Evolutionary conservation across 805 yeast genomes (phyloP).

Genomic region (Metschnikowia kofuensis): DNA sequence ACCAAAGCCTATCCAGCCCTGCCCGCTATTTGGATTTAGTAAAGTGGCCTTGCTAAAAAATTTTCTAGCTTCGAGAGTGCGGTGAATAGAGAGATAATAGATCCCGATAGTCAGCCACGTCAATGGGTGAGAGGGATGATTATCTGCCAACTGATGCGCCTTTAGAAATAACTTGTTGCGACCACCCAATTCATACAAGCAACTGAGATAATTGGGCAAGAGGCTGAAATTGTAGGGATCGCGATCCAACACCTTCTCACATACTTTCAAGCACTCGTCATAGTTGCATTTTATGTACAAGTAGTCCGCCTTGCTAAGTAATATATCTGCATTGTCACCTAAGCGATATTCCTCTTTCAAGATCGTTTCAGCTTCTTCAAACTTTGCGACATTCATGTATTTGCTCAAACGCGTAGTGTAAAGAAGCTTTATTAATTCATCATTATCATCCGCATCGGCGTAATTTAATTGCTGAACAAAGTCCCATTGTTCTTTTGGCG

Average conservation of each 20-base stretch:
- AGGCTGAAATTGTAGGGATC: slow-evolving; percentile 74
- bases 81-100: slow-evolving; percentile 73
- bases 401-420: slow-evolving; percentile 78
- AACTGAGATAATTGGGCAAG: slow-evolving; percentile 76
- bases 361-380: slow-evolving; percentile 62
- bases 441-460: slow-evolving; percentile 72
- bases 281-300: slow-evolving; percentile 75
- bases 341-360: slow-evolving; percentile 72
- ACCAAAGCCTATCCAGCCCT: slow-evolving; percentile 98
- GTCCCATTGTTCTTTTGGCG: slow-evolving; percentile 88
- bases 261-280: slow-evolving; percentile 68
- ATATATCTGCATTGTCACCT: slow-evolving; percentile 64
- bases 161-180: slow-evolving; percentile 74
- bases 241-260: slow-evolving; percentile 55
- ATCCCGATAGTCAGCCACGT: slow-evolving; percentile 94
- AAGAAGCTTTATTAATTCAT: slow-evolving; percentile 71
- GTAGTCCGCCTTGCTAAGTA: slow-evolving; percentile 66
- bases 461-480: slow-evolving; percentile 63
- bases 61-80: slow-evolving; percentile 77
- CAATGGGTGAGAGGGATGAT: slow-evolving; percentile 73
- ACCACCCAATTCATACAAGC: slow-evolving; percentile 81
- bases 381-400: slow-evolving; percentile 55
- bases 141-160: slow-evolving; percentile 83
- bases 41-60: slow-evolving; percentile 87
- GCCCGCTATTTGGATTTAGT: slow-evolving; percentile 84